Conservation (phyloP, 352 stramenopile species). For the Globisporangium solare region DNA sequence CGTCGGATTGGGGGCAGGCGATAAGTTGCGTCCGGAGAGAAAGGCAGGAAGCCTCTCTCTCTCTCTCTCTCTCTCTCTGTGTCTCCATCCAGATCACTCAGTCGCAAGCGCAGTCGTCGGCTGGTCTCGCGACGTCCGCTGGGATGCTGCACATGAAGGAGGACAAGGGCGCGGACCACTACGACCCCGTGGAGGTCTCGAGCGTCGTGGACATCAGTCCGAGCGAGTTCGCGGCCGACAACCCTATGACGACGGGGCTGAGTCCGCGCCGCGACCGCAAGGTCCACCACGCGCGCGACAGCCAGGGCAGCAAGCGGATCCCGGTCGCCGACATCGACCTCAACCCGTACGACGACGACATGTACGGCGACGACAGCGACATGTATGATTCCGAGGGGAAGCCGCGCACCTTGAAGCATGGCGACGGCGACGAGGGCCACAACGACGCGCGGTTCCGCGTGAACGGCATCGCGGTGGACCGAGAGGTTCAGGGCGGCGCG, state of each 20-base stretch:
- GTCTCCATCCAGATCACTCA: no score
- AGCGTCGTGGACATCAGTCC: constrained; percentile 44
- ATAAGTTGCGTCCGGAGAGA: no score
- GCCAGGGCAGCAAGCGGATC: constrained; percentile 6
- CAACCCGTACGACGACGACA: constrained; percentile 20
- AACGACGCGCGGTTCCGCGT: constrained; percentile 63
- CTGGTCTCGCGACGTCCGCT: neutral
- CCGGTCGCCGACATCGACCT: constrained; percentile 15
- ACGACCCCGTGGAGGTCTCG: constrained; percentile 33
- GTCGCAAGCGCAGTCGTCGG: no score
- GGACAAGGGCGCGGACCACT: constrained; percentile 33
- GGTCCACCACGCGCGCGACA: constrained; percentile 11
- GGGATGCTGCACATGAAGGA: constrained; percentile 46
- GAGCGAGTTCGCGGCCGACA: constrained; percentile 27
- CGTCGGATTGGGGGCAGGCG: no score
- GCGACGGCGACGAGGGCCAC: constrained; percentile 18
- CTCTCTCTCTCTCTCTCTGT: no score
- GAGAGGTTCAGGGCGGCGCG: constrained; percentile 61
- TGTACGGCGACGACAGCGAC: constrained; percentile 20
- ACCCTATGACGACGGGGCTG: constrained; percentile 15
- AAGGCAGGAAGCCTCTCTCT: no score
- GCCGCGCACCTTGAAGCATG: constrained; percentile 19
- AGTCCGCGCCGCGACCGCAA: constrained; percentile 31
- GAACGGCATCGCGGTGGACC: constrained; percentile 70
- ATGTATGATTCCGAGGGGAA: constrained; percentile 36